These are phyloP conservation scores for Adansonia madagascariensis DNA, from an alignment of 441 rosid species.

Conservation along the genomic window DNA sequence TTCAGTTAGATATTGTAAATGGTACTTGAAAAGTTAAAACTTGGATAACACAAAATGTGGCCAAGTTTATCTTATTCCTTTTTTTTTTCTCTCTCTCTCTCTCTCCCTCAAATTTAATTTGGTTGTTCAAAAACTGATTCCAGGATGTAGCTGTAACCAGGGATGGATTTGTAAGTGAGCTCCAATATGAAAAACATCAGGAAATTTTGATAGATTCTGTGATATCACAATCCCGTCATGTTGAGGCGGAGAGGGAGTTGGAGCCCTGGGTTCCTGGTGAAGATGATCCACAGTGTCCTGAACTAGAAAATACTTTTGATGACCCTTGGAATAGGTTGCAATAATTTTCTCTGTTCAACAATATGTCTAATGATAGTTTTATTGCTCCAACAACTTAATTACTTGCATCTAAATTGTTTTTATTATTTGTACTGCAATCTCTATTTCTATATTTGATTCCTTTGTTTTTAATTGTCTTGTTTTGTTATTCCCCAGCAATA, in stretches of 20 bases:
- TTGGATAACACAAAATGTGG: background rate
- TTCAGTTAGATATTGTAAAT: constrained; percentile 5
- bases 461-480: background rate
- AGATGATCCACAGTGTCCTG: constrained; percentile 66
- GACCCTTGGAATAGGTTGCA: constrained; percentile 67
- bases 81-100: background rate
- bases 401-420: constrained; percentile 16
- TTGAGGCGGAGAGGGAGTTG: constrained; percentile 71
- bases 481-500: background rate
- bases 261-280: constrained; percentile 87
- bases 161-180: constrained; percentile 58
- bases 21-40: background rate
- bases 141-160: constrained; percentile 80
- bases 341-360: constrained; percentile 26
- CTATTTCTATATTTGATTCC: background rate
- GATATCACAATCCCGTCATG: constrained; percentile 67
- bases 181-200: constrained; percentile 54
- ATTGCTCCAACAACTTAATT: constrained; percentile 20
- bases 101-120: background rate
- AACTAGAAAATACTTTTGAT: constrained; percentile 74
- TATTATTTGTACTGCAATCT: constrained; percentile 4
- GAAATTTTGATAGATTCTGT: constrained; percentile 81
- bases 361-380: constrained; percentile 26
- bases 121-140: constrained; percentile 31
- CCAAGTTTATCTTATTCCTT: background rate